Percentiles rank a stretch among this genome's conserved stretches.
phyloP scores from a whole-genome alignment of 192 early-diverging fungal genomes.

The Backusella tuberculispora region DNA sequence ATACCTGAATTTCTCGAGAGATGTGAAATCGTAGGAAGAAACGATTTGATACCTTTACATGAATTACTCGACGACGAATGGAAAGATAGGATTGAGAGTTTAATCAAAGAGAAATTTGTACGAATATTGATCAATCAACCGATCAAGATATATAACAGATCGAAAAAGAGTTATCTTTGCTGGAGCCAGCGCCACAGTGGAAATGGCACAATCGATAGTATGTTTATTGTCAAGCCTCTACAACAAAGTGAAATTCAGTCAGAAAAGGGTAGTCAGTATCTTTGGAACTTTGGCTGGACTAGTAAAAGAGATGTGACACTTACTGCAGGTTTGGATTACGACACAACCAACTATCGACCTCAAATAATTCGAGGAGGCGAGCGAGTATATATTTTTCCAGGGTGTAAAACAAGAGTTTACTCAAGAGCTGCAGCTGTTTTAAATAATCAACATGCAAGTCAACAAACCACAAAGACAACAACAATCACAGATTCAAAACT shows the following conservation, averaged over 20 bases:
- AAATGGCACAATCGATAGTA: background rate
- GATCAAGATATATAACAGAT: background rate
- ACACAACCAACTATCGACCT: background rate
- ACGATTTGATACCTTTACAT: conserved; percentile 3
- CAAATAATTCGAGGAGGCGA: background rate
- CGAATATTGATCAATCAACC: background rate
- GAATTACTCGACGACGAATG: conserved; percentile 6
- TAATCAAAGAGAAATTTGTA: conserved; percentile 1
- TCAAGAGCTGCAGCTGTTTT: background rate
- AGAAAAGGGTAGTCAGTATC: background rate
- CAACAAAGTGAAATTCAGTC: background rate
- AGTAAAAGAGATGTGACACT: background rate
- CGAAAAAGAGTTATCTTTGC: background rate
- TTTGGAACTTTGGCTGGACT: conserved; percentile 7
- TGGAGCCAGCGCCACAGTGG: background rate
- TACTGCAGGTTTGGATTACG: background rate
- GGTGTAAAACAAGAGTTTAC: background rate
- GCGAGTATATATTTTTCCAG: conserved; percentile 2
- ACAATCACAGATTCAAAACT: background rate
- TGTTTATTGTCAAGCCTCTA: background rate
- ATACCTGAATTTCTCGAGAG: background rate
- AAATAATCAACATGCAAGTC: background rate
- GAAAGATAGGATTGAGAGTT: background rate
- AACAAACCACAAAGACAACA: background rate
- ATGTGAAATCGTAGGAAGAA: background rate